Conservation (phyloP, 1,284 basidiomycete species). For the Ustilago sp. region DNA sequence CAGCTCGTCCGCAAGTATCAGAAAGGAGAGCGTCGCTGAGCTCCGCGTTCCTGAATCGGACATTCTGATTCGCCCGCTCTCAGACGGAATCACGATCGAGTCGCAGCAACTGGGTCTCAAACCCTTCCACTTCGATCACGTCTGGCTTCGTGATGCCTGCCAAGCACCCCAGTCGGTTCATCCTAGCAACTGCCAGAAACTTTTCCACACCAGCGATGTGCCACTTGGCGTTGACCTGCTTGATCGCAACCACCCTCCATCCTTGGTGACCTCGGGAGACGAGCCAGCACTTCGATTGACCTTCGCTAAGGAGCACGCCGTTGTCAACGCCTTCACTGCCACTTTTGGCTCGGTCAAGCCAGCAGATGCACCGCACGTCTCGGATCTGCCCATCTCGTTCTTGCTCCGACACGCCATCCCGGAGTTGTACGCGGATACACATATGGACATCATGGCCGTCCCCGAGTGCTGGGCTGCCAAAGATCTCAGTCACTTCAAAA, state of each 20-base stretch:
- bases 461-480: slow-evolving; percentile 57
- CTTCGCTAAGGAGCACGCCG: slow-evolving; percentile 45
- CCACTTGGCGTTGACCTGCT: slow-evolving; percentile 71
- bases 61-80: slow-evolving; percentile 30
- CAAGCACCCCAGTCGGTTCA: slow-evolving; percentile 76
- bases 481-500: slow-evolving; percentile 56
- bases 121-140: slow-evolving; percentile 58
- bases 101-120: slow-evolving; percentile 51
- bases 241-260: slow-evolving; percentile 67
- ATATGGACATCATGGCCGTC: slow-evolving; percentile 61
- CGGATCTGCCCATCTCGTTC: slow-evolving; percentile 70
- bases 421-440: slow-evolving; percentile 66
- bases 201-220: slow-evolving; percentile 76
- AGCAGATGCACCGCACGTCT: slow-evolving; percentile 43
- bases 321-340: slow-evolving; percentile 60
- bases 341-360: slow-evolving; percentile 39
- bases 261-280: slow-evolving; percentile 19
- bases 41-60: slow-evolving; percentile 35
- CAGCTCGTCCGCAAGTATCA: slow-evolving; percentile 10
- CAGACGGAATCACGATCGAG: slow-evolving; percentile 64
- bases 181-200: slow-evolving; percentile 80
- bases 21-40: slow-evolving; percentile 1
- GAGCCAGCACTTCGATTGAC: slow-evolving; percentile 44
- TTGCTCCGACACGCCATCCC: slow-evolving; percentile 71
- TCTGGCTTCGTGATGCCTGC: slow-evolving; percentile 75